Percentiles rank a stretch among this genome's conserved stretches.
Evolutionary conservation across 2,329 filamentous ascomycete genomes (phyloP).

Genomic region (Exophiala phaeomuriformis): DNA sequence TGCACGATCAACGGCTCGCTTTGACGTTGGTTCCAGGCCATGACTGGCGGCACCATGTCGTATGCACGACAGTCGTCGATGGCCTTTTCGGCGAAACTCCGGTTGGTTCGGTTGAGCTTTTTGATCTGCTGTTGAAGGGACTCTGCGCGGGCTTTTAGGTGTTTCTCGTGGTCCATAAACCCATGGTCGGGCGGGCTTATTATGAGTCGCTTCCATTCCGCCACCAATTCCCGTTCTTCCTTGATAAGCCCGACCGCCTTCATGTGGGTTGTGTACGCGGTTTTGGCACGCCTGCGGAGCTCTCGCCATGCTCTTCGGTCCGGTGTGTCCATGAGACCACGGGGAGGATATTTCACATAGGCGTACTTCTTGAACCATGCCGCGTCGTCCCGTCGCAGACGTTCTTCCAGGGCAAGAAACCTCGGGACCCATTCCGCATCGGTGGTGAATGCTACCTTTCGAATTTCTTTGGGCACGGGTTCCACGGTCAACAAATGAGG

Average conservation of each 20-base stretch:
- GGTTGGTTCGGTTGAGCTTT: slow-evolving; percentile 11
- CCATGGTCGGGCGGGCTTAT: background rate
- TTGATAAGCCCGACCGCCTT: slow-evolving; percentile 15
- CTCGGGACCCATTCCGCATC: slow-evolving; percentile 14
- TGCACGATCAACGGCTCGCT: slow-evolving; percentile 22
- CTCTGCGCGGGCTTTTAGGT: slow-evolving; percentile 4
- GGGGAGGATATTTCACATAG: background rate
- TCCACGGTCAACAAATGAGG: slow-evolving; percentile 11
- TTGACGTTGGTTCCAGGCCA: slow-evolving; percentile 22
- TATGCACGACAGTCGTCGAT: slow-evolving; percentile 25
- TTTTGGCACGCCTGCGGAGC: slow-evolving; percentile 7
- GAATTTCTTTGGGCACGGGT: slow-evolving; percentile 7
- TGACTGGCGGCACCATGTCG: slow-evolving; percentile 14
- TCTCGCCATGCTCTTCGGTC: slow-evolving; percentile 13
- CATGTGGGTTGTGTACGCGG: slow-evolving; percentile 12
- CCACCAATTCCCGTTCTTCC: slow-evolving; percentile 11
- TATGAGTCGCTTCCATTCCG: slow-evolving; percentile 8
- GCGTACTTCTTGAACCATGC: slow-evolving; percentile 8
- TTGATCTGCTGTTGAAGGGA: slow-evolving; percentile 4
- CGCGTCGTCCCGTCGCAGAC: slow-evolving; percentile 7
- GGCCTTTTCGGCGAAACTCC: slow-evolving; percentile 18
- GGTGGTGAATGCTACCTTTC: slow-evolving; percentile 5
- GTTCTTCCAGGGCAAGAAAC: slow-evolving; percentile 12
- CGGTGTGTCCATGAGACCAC: background rate
- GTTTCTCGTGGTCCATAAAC: background rate